Percentiles rank a stretch among this genome's conserved stretches.
These are phyloP conservation scores for Umbelopsis ramanniana DNA, from an alignment of 192 early-diverging fungal species.

Conservation along the genomic window DNA sequence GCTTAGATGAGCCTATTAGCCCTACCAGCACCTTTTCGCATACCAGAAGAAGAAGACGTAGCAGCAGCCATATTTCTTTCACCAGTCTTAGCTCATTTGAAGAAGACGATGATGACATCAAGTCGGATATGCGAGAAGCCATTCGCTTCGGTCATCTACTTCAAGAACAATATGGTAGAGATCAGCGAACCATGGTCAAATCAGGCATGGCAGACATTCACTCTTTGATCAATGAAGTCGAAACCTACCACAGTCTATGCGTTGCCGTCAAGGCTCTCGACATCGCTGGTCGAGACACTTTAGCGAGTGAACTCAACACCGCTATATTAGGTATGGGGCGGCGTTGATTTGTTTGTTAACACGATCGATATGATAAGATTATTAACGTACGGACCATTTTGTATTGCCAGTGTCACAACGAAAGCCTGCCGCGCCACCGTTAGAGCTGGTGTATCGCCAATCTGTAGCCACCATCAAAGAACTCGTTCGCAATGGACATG, in stretches of 20 bases:
- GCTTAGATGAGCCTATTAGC: background rate
- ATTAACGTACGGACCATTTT: background rate
- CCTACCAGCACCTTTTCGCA: background rate
- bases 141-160: conserved; percentile 56
- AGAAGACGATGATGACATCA: conserved; percentile 30
- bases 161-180: conserved; percentile 58
- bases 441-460: conserved; percentile 53
- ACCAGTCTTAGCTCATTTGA: conserved; percentile 14
- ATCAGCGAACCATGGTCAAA: conserved; percentile 20
- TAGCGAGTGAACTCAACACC: conserved; percentile 71
- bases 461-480: conserved; percentile 39
- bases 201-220: conserved; percentile 60
- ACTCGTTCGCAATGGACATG: conserved; percentile 38
- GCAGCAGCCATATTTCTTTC: conserved; percentile 1
- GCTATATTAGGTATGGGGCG: conserved; percentile 61
- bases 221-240: conserved; percentile 72
- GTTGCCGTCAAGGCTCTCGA: conserved; percentile 58
- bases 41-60: conserved; percentile 15
- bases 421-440: conserved; percentile 21
- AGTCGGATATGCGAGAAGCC: conserved; percentile 34
- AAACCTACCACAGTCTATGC: conserved; percentile 49
- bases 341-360: background rate
- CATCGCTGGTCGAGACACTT: conserved; percentile 51
- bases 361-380: conserved; percentile 21
- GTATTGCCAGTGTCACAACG: background rate